phyloP scores from a whole-genome alignment of 257 asterid genomes.

The Salvia miltiorrhiza region DNA sequence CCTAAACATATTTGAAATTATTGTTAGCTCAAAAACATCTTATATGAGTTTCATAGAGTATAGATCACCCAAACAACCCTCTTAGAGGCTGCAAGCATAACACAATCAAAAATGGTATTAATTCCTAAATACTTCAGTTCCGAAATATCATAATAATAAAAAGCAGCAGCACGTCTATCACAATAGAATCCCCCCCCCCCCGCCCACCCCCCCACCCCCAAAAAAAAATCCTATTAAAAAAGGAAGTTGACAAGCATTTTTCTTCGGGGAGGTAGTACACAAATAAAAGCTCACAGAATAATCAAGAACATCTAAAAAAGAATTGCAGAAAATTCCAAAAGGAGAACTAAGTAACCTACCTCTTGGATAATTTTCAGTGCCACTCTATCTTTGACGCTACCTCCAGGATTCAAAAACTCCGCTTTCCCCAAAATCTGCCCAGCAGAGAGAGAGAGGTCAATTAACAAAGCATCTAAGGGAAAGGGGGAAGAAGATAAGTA shows the following conservation, averaged over 20 bases:
- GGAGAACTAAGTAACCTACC: slow-evolving; percentile 32
- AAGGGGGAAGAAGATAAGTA: background rate
- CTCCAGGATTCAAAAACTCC: slow-evolving; percentile 96
- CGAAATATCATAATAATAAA: background rate
- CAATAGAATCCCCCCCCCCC: too few relatives aligned
- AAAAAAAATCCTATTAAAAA: background rate
- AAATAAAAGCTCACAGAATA: background rate
- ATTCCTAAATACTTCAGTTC: slow-evolving; percentile 1
- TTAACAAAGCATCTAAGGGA: background rate
- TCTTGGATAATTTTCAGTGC: slow-evolving; percentile 91
- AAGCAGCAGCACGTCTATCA: background rate
- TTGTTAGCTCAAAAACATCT: background rate
- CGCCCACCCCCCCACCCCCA: too few relatives aligned
- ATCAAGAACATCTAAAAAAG: background rate
- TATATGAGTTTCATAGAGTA: background rate
- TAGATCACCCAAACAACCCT: background rate
- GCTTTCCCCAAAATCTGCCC: slow-evolving; percentile 88
- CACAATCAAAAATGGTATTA: background rate
- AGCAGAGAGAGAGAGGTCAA: background rate
- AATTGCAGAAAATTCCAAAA: background rate
- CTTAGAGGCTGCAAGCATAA: background rate
- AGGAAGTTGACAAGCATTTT: background rate
- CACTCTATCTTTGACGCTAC: slow-evolving; percentile 94
- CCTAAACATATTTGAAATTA: background rate
- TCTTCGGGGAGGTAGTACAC: background rate